Conservation (phyloP, 345 rosid species). For the Lenwebbia sp. region DNA sequence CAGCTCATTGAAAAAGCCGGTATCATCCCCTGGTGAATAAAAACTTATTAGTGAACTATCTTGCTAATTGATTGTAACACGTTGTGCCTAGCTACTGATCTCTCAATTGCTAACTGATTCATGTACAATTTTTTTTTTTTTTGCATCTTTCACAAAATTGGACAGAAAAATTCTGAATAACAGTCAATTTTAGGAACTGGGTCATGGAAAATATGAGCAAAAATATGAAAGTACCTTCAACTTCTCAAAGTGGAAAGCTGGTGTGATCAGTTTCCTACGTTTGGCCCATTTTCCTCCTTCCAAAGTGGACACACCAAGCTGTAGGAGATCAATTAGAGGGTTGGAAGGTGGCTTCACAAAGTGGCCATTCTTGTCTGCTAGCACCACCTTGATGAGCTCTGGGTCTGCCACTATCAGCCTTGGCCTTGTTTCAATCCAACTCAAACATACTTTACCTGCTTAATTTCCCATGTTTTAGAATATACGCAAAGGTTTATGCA, state of each 20-base stretch:
- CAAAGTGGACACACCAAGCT: conserved; percentile 19
- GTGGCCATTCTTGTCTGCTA: conserved; percentile 35
- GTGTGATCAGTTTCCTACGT: conserved; percentile 31
- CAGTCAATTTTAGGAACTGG: neutral
- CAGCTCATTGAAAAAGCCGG: conserved; percentile 24
- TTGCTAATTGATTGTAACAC: neutral
- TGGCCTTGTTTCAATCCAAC: conserved; percentile 35
- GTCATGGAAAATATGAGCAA: neutral
- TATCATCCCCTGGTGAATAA: conserved; percentile 17
- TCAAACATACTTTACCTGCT: conserved; percentile 33
- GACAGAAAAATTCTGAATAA: neutral
- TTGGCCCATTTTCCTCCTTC: conserved; percentile 43
- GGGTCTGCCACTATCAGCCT: conserved; percentile 31
- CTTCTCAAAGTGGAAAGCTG: conserved; percentile 37
- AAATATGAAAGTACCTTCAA: conserved; percentile 18
- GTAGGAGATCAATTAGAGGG: conserved; percentile 19
- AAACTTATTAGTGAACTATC: neutral
- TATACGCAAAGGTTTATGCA: neutral
- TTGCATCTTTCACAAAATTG: neutral
- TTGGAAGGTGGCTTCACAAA: conserved; percentile 27
- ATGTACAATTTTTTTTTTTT: neutral
- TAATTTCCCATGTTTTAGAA: neutral
- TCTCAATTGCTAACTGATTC: neutral
- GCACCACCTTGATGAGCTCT: conserved; percentile 22
- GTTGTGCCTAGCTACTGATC: neutral